phyloP scores from a whole-genome alignment of 2,329 filamentous ascomycete species.

The Xylaria sp. region DNA sequence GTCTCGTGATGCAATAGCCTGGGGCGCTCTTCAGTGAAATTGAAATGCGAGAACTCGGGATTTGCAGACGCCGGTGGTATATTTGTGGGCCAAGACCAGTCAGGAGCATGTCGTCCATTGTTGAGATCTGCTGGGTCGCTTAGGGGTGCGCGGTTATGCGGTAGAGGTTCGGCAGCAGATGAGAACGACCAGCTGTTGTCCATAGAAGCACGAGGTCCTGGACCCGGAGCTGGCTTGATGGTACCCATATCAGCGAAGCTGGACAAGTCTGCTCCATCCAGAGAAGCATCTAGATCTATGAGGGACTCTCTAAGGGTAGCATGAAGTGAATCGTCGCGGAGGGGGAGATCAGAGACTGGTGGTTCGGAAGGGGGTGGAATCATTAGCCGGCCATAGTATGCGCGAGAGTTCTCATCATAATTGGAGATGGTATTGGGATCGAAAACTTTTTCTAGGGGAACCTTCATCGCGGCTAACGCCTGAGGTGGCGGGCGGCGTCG shows the following conservation, averaged over 20 bases:
- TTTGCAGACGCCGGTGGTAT: constrained; percentile 64
- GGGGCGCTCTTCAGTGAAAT: constrained; percentile 58
- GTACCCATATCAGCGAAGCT: constrained; percentile 71
- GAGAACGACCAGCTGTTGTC: constrained; percentile 61
- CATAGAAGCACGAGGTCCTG: constrained; percentile 56
- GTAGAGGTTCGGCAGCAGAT: constrained; percentile 56
- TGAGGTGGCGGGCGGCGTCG: constrained; percentile 68
- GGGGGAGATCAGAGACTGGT: constrained; percentile 64
- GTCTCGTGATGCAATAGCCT: constrained; percentile 62
- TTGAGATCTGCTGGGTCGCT: constrained; percentile 69
- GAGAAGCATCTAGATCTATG: constrained; percentile 72
- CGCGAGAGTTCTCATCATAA: constrained; percentile 71
- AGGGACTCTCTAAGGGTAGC: constrained; percentile 69
- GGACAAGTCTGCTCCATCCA: constrained; percentile 66
- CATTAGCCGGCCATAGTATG: constrained; percentile 65
- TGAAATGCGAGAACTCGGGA: constrained; percentile 64
- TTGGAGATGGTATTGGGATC: constrained; percentile 73
- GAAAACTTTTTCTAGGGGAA: constrained; percentile 72
- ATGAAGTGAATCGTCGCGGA: constrained; percentile 66
- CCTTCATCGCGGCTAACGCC: constrained; percentile 66
- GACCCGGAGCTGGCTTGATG: constrained; percentile 59
- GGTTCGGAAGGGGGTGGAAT: constrained; percentile 50
- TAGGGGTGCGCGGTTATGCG: constrained; percentile 59
- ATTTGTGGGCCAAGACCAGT: constrained; percentile 70
- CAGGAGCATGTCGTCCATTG: constrained; percentile 62